These are phyloP conservation scores for Carex scoparia DNA, from an alignment of 176 grass and related monocot species.

Conservation along the genomic window DNA sequence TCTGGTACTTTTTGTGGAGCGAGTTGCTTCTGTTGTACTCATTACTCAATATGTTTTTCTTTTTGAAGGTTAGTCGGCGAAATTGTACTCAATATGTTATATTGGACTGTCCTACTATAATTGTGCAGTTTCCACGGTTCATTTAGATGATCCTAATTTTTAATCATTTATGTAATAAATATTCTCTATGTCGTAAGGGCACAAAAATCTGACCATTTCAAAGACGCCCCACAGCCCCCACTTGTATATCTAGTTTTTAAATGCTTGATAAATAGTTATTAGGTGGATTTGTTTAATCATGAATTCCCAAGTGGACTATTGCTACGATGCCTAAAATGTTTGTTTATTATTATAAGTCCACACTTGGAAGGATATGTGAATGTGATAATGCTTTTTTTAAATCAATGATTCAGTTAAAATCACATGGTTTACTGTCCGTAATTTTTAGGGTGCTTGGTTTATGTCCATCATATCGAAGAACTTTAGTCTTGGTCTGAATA, in stretches of 20 bases:
- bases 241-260: neutral
- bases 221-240: neutral
- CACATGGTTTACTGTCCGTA: neutral
- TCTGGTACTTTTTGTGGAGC: neutral
- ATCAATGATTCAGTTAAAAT: neutral
- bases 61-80: no score
- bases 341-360: neutral
- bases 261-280: neutral
- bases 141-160: neutral
- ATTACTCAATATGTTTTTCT: neutral
- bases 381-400: no score
- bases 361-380: neutral
- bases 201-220: neutral
- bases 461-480: neutral
- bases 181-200: neutral
- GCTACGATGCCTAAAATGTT: neutral
- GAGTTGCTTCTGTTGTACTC: neutral
- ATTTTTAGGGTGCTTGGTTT: neutral
- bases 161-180: neutral
- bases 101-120: neutral
- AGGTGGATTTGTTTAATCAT: neutral
- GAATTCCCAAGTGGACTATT: neutral
- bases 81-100: neutral
- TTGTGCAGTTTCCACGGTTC: neutral
- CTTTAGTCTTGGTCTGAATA: neutral